Base-by-base conservation (phyloP, 345 rosid genomes). In the Eucalyptus marginata region DNA sequence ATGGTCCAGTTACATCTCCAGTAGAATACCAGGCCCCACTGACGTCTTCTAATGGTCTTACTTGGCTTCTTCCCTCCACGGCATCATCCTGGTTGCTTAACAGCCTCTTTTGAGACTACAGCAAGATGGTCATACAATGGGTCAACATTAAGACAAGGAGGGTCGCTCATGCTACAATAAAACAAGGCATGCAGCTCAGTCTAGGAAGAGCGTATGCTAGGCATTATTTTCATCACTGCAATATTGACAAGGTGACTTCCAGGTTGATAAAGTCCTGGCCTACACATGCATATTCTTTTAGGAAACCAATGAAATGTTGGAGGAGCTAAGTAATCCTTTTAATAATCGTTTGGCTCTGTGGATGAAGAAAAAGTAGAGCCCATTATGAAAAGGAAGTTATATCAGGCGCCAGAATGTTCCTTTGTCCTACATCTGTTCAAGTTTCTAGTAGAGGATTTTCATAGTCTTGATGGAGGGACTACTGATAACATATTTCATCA, bases 21-120 rank as follows among this genome's bases (percentile, higher is more conserved):
- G 91, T 90, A 33, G 94, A 88, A 87, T 95, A 88, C 94, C 95
- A 92, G 68, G 92, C 93, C 89, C 93, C 90, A 8, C 93, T 90
- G 10, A 89, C 46, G 87, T 93, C 93, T 50, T 90, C 94, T 87
- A 91, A 88, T 51, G 91, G 33, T 86, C 90, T 88, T 62, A 80
- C 88, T 68, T 92, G 96, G 71, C 90, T 90, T 64, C 85, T 93
- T 87, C 90, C 94, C 92, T 93, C 96, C 31, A 33, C 13, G 2
- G 47, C 83, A 76, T 76, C 83, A 40, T 36, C 83, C 83, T 76
- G 47, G 27, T 76, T 76, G 83, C 83, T 76, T 40, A 36, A 44
- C 83, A 76, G 83, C 9, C 43, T 76, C 83, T 40, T 76, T 40
- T 76, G 83, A 40, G 47, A 76, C 83, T 76, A 76, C 83, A 40